Evolutionary conservation across 2,329 filamentous ascomycete genomes (phyloP).

Genomic region (Aspergillus sp.): DNA sequence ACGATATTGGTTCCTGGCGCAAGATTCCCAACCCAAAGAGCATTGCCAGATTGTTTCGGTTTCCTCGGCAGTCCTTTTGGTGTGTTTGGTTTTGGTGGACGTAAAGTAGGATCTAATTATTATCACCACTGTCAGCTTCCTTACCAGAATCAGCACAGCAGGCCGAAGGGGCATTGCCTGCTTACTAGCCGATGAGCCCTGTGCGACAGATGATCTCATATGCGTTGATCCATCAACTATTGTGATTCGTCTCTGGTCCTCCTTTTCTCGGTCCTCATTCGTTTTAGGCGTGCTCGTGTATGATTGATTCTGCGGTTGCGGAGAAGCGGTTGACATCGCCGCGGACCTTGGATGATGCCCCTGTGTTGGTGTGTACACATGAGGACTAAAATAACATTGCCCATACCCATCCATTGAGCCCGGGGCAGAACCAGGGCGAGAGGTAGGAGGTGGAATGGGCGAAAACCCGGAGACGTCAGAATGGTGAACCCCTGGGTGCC

Average conservation of each 20-base stretch:
- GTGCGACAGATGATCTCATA: conserved; percentile 21
- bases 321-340: conserved; percentile 4
- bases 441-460: conserved; percentile 19
- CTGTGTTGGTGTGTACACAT: conserved; percentile 23
- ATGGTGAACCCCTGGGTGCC: conserved; percentile 18
- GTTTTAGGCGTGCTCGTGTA: not conserved
- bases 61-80: conserved; percentile 66
- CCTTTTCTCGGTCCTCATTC: conserved; percentile 1
- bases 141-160: not conserved
- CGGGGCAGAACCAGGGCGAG: conserved; percentile 19
- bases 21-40: conserved; percentile 93
- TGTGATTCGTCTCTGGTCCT: conserved; percentile 18
- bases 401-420: conserved; percentile 25
- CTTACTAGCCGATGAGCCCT: conserved; percentile 25
- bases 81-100: conserved; percentile 22
- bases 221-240: conserved; percentile 40
- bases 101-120: conserved; percentile 16
- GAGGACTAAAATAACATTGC: conserved; percentile 26
- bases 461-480: conserved; percentile 21
- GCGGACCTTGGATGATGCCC: conserved; percentile 16
- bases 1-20: conserved; percentile 80
- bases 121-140: not conserved
- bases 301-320: conserved; percentile 7
- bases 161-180: not conserved
- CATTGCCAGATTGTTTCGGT: conserved; percentile 73